Evolutionary conservation across 169 alveolate genomes (phyloP), one percentile per base, ranked within the genome.

Genomic region (Eimeria tenella): DNA sequence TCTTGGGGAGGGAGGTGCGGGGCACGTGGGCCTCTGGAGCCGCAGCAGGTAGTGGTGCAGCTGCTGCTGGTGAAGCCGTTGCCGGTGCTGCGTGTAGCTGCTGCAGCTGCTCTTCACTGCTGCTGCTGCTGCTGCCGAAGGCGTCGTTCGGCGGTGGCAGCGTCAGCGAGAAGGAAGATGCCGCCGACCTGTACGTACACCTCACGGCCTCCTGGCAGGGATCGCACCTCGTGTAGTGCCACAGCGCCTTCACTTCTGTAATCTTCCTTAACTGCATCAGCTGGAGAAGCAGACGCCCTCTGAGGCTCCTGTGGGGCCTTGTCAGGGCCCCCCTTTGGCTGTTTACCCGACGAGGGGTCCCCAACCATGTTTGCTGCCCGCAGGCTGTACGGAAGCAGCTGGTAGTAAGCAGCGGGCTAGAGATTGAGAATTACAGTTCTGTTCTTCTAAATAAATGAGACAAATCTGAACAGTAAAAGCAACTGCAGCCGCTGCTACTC

Each of bases 111-210:
- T 49, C 63, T 62, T 49, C 23, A 9, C 86, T 50, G 86, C 86
- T 75, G 86, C 25, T 75, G 60, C 63, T 75, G 60, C 63, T 75
- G 60, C 52, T 79, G 65, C 71, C 5, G 53, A 15, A 79, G 88
- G 5, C 62, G 58, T 8, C 17, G 5, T 23, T 79, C 62, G 5
- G 88, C 88, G 7, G 88, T 53, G n/a, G 50, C 53, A 17, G 88
- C 88, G 19, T 90, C 94, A 4, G 86, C 73, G 25, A 49, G 71
- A 8, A 90, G 13, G 70, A 58, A 90, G 55, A 75, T 62, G 42
- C 84, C 89, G 3, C 94, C 94, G 49, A 73, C 90, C 82, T 90
- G 94, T 56, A 90, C 89, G 70, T 90, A 90, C 94, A 90, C 94
- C 94, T 74, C 90, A 42, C 94, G 94, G 42, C 89, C 89, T 7